Conservation (phyloP, 2,329 filamentous ascomycete genomes). For the Sclerotinia borealis region DNA sequence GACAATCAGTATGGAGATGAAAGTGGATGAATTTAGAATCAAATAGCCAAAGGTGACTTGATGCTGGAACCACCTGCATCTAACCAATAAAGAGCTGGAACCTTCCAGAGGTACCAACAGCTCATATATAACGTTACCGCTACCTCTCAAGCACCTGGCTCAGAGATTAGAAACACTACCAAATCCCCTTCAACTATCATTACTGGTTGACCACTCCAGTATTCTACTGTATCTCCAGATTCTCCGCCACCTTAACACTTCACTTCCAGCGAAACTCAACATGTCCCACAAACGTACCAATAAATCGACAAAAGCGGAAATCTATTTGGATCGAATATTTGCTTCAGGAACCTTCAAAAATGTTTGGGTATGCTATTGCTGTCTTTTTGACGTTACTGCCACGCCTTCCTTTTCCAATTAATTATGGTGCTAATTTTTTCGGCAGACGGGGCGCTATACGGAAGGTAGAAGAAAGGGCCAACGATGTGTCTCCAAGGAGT, state of each 20-base stretch:
- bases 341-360: constrained; percentile 13
- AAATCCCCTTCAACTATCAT: not conserved
- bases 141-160: not conserved
- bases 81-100: not conserved
- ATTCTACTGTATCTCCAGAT: not conserved
- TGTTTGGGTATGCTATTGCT: not conserved
- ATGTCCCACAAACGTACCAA: constrained; percentile 3
- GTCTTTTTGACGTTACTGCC: not conserved
- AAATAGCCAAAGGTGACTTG: not conserved
- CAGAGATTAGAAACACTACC: not conserved
- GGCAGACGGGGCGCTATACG: not conserved
- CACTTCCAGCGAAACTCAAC: not conserved
- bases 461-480: not conserved
- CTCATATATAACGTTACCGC: not conserved
- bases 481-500: constrained; percentile 9
- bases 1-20: too few species aligned
- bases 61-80: not conserved
- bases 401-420: too few species aligned
- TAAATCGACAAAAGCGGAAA: not conserved
- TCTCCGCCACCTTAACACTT: too few species aligned
- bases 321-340: not conserved
- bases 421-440: not conserved
- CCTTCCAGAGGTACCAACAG: not conserved
- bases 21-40: not conserved
- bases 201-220: not conserved